Conservation (phyloP, 2,329 filamentous ascomycete species). For the Plectosphaerella sp. region DNA sequence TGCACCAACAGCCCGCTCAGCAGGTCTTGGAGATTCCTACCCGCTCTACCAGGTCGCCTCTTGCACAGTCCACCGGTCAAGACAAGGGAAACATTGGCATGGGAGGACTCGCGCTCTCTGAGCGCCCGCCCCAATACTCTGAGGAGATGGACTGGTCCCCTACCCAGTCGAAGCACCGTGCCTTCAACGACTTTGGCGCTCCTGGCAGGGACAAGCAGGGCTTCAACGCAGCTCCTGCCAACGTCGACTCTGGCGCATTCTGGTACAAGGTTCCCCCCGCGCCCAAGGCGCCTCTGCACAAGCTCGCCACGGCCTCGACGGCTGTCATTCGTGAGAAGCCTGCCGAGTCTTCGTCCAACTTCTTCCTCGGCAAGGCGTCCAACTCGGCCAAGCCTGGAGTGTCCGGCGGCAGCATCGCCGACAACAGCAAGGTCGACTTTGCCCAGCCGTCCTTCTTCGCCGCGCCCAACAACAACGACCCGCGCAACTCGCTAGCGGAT, state of each 20-base stretch:
- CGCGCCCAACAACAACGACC: conserved; percentile 23
- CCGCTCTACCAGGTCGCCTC: not conserved
- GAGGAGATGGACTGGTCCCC: conserved; percentile 75
- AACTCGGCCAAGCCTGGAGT: not conserved
- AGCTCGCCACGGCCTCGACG: conserved; percentile 57
- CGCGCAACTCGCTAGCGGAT: conserved; percentile 38
- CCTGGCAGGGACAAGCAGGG: conserved; percentile 32
- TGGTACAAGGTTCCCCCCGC: conserved; percentile 67
- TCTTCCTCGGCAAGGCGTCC: conserved; percentile 35
- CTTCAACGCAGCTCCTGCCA: conserved; percentile 41
- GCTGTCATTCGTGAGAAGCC: conserved; percentile 45
- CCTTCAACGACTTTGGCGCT: conserved; percentile 43
- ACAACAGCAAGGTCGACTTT: conserved; percentile 36
- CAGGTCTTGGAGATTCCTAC: conserved; percentile 1
- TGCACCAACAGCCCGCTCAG: conserved; percentile 17
- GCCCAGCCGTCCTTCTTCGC: conserved; percentile 60
- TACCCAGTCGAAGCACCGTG: conserved; percentile 50
- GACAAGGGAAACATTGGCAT: conserved; percentile 3
- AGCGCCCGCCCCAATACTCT: conserved; percentile 28
- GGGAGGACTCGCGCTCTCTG: conserved; percentile 10
- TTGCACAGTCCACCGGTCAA: not conserved
- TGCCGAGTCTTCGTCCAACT: conserved; percentile 41
- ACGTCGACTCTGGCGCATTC: conserved; percentile 50
- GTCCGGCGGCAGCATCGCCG: not conserved
- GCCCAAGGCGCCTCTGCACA: conserved; percentile 61